Conservation (phyloP, 2,329 filamentous ascomycete genomes). For the Aspergillus sergii region DNA sequence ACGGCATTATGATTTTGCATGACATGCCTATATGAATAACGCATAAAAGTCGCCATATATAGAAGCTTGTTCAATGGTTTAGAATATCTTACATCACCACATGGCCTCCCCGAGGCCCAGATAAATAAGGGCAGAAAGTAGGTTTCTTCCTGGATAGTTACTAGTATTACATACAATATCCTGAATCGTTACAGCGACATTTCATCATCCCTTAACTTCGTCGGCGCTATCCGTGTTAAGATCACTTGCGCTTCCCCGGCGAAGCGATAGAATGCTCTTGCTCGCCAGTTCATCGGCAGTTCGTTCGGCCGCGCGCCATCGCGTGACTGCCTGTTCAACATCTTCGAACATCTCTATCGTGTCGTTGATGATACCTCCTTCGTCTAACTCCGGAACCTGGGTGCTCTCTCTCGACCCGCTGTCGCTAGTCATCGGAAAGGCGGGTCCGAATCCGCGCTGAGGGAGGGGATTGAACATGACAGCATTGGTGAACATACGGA, state of each 20-base stretch:
- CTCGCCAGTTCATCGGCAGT: slow-evolving; percentile 41
- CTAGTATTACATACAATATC: slow-evolving; percentile 23
- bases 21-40: neutral
- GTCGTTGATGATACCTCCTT: slow-evolving; percentile 85
- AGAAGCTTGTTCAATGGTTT: neutral
- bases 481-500: slow-evolving; percentile 96
- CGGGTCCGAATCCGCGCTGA: slow-evolving; percentile 67
- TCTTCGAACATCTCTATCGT: slow-evolving; percentile 87
- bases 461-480: slow-evolving; percentile 97
- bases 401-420: slow-evolving; percentile 39
- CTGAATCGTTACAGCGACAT: slow-evolving; percentile 25
- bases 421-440: slow-evolving; percentile 57
- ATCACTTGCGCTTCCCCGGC: slow-evolving; percentile 41
- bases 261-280: slow-evolving; percentile 41
- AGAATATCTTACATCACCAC: neutral
- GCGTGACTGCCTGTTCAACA: slow-evolving; percentile 75
- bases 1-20: neutral
- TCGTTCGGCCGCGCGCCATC: slow-evolving; percentile 72
- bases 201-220: slow-evolving; percentile 35
- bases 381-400: slow-evolving; percentile 69
- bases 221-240: slow-evolving; percentile 40
- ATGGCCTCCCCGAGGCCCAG: neutral
- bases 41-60: neutral
- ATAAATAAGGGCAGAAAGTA: neutral
- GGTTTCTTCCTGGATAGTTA: neutral